Base-by-base conservation (phyloP, 306 rosid genomes). In the Cicer bijugum region DNA sequence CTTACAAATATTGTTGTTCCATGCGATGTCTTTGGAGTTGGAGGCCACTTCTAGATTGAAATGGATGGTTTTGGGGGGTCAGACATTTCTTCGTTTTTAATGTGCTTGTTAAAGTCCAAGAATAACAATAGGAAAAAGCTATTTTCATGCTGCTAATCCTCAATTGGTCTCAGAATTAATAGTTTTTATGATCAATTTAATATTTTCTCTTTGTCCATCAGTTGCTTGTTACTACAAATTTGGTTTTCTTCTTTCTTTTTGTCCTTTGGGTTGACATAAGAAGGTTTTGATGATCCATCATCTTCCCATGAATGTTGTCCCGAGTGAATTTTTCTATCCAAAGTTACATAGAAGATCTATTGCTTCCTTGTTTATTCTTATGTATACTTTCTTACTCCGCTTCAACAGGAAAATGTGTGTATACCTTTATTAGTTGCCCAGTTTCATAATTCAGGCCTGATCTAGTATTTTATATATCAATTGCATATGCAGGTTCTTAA, bases 401-500 rank as follows among this genome's bases (percentile, higher is more conserved):
- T 53, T 67, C 17, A 28, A 28, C 35, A 28, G 35, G 35, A 28
- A 28, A 28, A 28, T 28, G 35, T 28, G 5, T 4, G 35, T 28
- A 42, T 8, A 40, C 7, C 53, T 60, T 68, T 3, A 8, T 1
- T 16, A 40, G 35, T 73, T 71, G 20, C 60, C 20, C 16, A 19
- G 57, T 77, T 67, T 82, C 56, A 28, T 44, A 44, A 68, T 75
- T n/a, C 14, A 12, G 81, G 74, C 17, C 40, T 71, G 51, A 75
- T 53, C 50, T 72, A 9, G 16, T 70, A 74, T 64, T 48, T 82
- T 58, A 37, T 72, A 57, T 81, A 28, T 84, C 53, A 20, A 63
- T 74, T 46, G 80, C 65, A 40, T 67, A 33, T 80, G 75, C 91
- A 91, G 97, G 94, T 93, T 76, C 81, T 93, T 78, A 93, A 93